Evolutionary conservation across 225 moss, liverwort and hornwort species (phyloP), one percentile per base, ranked within the genome.

Genomic region (Antitrichia curtipendula): DNA sequence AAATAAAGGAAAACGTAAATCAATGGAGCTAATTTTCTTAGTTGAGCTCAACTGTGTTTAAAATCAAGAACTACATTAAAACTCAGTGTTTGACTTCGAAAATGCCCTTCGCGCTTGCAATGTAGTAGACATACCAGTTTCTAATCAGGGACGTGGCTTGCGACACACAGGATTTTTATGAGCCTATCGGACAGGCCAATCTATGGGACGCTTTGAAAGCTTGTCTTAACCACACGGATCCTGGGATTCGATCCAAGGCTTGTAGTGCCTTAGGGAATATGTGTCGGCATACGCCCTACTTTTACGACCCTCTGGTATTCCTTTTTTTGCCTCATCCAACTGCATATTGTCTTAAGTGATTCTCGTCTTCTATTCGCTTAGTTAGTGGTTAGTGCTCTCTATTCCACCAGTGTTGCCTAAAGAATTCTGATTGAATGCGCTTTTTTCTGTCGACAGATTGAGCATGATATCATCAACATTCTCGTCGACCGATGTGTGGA

Each of bases 201-300:
- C 88, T 97, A 77, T 99, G 97, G 99, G 94, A 90, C 78, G 88
- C 94, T 61, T 90, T 99, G 91, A 99, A 95, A 92, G 82, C 95
- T 69, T 96, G 93, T 83, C 94, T 99, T 73, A 94, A 89, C 90
- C 94, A 99, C 93, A 85, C 94, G 38, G 99, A 99, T 90, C 91
- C 97, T 82, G 92, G 94, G 79, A 94, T 97, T 78, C 94, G 99
- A 86, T 97, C 97, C 15, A 99, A 99, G 83, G 97, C 96, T 62
- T 99, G 99, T 88, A 99, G 99, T 93, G 99, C 97, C 75, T 77
- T 99, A 80, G 99, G 99, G 73, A 99, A 99, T 87, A 93, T 99
- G 96, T 99, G 99, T 89, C 97, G 99, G 79, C 99, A 99, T 90
- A 99, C 99, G n/a, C 95, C 99, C 21, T 99, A 92, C 93, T 99